Evolutionary conservation across 2,329 filamentous ascomycete genomes (phyloP).

Genomic region (Akanthomyces lecanii): DNA sequence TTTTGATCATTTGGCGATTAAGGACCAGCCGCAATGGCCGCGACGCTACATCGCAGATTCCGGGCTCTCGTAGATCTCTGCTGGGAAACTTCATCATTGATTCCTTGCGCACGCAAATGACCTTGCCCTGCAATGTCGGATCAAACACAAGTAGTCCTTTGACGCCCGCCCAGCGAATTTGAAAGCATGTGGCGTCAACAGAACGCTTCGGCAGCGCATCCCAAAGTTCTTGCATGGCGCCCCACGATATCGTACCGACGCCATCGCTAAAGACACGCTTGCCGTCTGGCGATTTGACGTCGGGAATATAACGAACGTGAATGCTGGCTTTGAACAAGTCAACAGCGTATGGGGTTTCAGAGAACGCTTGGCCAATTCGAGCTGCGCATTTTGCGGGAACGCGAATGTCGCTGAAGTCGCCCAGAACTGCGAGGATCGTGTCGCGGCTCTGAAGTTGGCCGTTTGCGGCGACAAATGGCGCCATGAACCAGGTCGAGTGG

Average conservation of each 20-base stretch:
- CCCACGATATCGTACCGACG: constrained; percentile 66
- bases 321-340: constrained; percentile 40
- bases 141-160: constrained; percentile 80
- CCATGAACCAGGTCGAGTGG: constrained; percentile 64
- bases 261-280: constrained; percentile 71
- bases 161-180: constrained; percentile 68
- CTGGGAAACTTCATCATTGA: constrained; percentile 80
- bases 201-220: constrained; percentile 43
- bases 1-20: constrained; percentile 80
- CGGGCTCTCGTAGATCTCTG: constrained; percentile 50
- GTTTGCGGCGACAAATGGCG: constrained; percentile 39
- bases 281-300: constrained; percentile 48
- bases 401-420: constrained; percentile 46
- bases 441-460: constrained; percentile 32
- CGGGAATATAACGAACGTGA: constrained; percentile 35
- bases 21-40: constrained; percentile 65
- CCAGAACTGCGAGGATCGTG: constrained; percentile 45
- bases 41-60: constrained; percentile 67
- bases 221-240: constrained; percentile 57
- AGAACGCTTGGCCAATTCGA: constrained; percentile 64
- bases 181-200: constrained; percentile 60
- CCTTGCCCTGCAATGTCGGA: constrained; percentile 49
- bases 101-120: constrained; percentile 56
- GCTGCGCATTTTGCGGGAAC: constrained; percentile 55
- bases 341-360: constrained; percentile 66